Percentiles rank a stretch among this genome's conserved stretches.
Evolutionary conservation across 495 filamentous ascomycete genomes (phyloP).

Genomic region (Staphylotrichum tortipilum): DNA sequence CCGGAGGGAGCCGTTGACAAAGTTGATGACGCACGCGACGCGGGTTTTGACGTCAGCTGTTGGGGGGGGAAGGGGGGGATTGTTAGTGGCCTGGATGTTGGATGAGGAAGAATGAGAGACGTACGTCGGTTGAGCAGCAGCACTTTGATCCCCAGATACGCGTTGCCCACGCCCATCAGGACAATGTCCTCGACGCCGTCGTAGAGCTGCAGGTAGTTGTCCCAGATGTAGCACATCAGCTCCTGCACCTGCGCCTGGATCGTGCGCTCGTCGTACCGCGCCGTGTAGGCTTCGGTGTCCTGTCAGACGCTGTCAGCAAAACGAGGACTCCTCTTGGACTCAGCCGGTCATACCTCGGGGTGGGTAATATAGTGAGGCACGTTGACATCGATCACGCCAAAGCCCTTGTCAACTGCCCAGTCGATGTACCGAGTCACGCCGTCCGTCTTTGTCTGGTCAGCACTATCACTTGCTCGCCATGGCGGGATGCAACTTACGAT

Average conservation of each 20-base stretch:
- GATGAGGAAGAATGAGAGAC: not conserved
- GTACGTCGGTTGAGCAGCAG: constrained; percentile 59
- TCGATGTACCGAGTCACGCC: constrained; percentile 65
- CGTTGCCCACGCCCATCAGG: constrained; percentile 74
- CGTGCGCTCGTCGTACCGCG: constrained; percentile 24
- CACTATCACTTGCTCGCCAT: not conserved
- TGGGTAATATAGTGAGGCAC: constrained; percentile 64
- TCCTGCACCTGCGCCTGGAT: constrained; percentile 55
- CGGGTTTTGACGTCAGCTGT: constrained; percentile 35
- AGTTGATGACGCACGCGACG: constrained; percentile 45
- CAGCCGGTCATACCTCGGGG: constrained; percentile 39
- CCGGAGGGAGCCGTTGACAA: constrained; percentile 55
- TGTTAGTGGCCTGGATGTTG: no score
- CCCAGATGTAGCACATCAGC: constrained; percentile 83
- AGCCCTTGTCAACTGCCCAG: constrained; percentile 66
- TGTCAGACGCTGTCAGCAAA: not conserved
- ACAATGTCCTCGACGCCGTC: constrained; percentile 59
- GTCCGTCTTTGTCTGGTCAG: constrained; percentile 59
- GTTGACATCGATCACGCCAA: constrained; percentile 81
- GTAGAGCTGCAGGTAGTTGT: constrained; percentile 86
- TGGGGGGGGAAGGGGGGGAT: not conserved
- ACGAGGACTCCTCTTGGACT: no score
- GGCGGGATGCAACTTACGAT: constrained; percentile 49
- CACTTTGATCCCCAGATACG: constrained; percentile 61
- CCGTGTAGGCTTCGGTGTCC: constrained; percentile 29